Percentiles rank a stretch among this genome's conserved stretches.
Conservation (phyloP, 129 eudicot genomes). For the Tagetes patula region DNA sequence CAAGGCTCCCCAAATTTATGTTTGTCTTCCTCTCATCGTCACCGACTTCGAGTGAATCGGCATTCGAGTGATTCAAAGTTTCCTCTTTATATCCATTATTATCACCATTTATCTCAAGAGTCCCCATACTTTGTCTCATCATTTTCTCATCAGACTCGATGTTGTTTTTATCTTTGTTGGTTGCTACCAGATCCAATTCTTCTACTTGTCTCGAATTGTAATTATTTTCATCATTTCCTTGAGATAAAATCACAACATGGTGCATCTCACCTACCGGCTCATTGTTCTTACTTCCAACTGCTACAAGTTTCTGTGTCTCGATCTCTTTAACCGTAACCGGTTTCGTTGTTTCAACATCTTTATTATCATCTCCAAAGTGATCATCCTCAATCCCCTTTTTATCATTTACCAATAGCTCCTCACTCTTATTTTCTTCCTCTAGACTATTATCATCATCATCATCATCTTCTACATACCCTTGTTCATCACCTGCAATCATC, state of each 20-base stretch:
- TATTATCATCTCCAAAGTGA: background rate
- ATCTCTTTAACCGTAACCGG: slow-evolving; percentile 6
- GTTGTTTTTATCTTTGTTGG: too few species aligned
- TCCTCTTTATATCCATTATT: slow-evolving; percentile 5
- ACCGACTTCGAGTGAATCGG: slow-evolving; percentile 29
- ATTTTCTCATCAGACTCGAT: slow-evolving; percentile 22
- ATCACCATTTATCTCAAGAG: background rate
- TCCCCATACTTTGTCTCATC: slow-evolving; percentile 20
- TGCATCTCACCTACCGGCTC: slow-evolving; percentile 23
- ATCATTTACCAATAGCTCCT: slow-evolving; percentile 26
- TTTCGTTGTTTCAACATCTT: background rate
- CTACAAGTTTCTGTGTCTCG: background rate
- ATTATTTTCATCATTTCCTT: too few species aligned
- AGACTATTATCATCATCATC: background rate
- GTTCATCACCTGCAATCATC: too few species aligned
- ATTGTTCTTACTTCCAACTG: slow-evolving; percentile 12
- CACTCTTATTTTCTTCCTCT: background rate
- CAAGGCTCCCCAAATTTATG: slow-evolving; percentile 5
- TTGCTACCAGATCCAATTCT: too few species aligned
- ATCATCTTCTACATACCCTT: background rate
- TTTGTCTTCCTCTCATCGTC: slow-evolving; percentile 24
- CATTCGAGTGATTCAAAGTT: slow-evolving; percentile 8
- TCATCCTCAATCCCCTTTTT: slow-evolving; percentile 16
- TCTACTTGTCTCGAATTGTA: too few species aligned
- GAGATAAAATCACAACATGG: too few species aligned